Evolutionary conservation across 768 basidiomycete genomes (phyloP).

Genomic region (Tulasnella sp.): DNA sequence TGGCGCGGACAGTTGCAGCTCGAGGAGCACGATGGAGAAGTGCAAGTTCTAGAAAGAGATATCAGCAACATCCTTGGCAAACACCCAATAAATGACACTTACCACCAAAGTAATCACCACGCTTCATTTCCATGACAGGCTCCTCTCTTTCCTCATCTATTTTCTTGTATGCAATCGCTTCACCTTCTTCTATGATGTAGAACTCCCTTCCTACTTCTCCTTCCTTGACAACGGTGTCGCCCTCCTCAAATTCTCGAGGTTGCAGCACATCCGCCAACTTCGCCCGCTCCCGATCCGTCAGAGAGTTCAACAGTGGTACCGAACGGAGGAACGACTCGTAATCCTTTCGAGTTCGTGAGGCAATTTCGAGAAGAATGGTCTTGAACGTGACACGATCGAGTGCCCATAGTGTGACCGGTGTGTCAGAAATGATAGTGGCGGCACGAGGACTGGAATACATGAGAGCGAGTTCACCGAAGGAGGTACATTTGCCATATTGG

Average conservation of each 20-base stretch:
- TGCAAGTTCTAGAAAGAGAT: conserved; percentile 55
- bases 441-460: conserved; percentile 98
- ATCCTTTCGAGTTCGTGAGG: conserved; percentile 82
- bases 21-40: conserved; percentile 78
- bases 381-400: conserved; percentile 97
- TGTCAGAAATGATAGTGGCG: conserved; percentile 80
- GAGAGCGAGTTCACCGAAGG: conserved; percentile 90
- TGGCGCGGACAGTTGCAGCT: conserved; percentile 89
- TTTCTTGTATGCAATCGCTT: conserved; percentile 73
- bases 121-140: conserved; percentile 59
- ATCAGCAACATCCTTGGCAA: background rate
- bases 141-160: conserved; percentile 53
- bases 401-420: conserved; percentile 79
- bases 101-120: conserved; percentile 99
- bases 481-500: conserved; percentile 70
- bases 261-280: conserved; percentile 95
- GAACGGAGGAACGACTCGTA: conserved; percentile 93
- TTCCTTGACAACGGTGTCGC: conserved; percentile 76
- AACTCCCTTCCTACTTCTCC: conserved; percentile 96
- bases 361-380: conserved; percentile 89
- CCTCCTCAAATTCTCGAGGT: conserved; percentile 67
- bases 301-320: conserved; percentile 72
- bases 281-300: conserved; percentile 79
- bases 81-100: conserved; percentile 22
- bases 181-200: conserved; percentile 93